Percentiles rank a stretch among this genome's conserved stretches.
phyloP scores from a whole-genome alignment of 345 rosid genomes.

The Arabis alpina region DNA sequence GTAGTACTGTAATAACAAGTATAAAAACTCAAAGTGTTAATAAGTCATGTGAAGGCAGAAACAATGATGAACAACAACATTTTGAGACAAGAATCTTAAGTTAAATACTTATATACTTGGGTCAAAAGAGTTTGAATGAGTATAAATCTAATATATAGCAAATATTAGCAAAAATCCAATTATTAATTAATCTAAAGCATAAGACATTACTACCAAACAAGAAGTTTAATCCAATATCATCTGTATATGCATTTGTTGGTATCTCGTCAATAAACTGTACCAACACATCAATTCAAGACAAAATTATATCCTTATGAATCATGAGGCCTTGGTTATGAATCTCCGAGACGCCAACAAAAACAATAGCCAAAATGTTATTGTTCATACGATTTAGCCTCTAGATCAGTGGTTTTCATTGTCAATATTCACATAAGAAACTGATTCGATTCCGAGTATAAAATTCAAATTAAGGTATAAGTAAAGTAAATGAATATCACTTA shows the following conservation, averaged over 20 bases:
- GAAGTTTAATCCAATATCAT: neutral
- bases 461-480: neutral
- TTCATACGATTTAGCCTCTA: neutral
- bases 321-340: no score
- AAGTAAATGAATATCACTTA: no score
- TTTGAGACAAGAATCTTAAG: neutral
- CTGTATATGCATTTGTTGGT: neutral
- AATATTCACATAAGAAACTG: neutral
- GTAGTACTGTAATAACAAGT: conserved; percentile 7
- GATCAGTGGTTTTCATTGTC: no score
- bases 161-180: neutral
- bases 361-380: neutral
- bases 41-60: neutral
- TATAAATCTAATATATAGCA: neutral
- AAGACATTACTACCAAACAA: neutral
- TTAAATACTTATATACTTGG: neutral
- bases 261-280: neutral
- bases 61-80: neutral
- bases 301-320: neutral
- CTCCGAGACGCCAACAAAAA: no score
- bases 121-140: neutral
- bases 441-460: neutral
- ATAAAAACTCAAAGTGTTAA: neutral
- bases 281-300: neutral
- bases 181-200: neutral